These are phyloP conservation scores for Phialophora chinensis DNA, from an alignment of 2,329 filamentous ascomycete species.

Conservation along the genomic window DNA sequence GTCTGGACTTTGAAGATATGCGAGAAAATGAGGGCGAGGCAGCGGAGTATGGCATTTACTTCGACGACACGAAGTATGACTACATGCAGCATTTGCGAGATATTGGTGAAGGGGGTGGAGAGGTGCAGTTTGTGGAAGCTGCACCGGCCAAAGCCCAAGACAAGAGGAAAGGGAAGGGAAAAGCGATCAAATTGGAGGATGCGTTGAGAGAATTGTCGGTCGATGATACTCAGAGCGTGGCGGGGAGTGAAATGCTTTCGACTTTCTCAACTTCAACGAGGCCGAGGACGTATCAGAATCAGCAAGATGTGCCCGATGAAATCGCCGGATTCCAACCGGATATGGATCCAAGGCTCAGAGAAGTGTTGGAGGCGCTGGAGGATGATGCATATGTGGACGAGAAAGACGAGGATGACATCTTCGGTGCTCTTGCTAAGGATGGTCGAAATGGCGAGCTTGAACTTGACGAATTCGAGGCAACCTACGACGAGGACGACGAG, in stretches of 20 bases:
- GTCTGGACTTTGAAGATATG: constrained; percentile 71
- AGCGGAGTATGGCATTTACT: constrained; percentile 91
- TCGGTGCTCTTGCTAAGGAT: constrained; percentile 72
- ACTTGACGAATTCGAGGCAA: constrained; percentile 77
- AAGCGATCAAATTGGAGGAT: constrained; percentile 80
- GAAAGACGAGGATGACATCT: constrained; percentile 80
- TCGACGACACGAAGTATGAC: constrained; percentile 93
- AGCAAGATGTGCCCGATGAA: constrained; percentile 89
- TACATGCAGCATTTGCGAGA: constrained; percentile 99
- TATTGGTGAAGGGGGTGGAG: constrained; percentile 71
- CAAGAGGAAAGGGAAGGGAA: constrained; percentile 70
- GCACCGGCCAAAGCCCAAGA: constrained; percentile 62
- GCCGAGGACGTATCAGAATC: constrained; percentile 82
- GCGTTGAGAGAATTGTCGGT: constrained; percentile 68
- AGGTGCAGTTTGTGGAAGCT: constrained; percentile 82
- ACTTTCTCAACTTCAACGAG: constrained; percentile 54
- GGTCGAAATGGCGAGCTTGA: constrained; percentile 70
- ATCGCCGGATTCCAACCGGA: constrained; percentile 95
- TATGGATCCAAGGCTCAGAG: constrained; percentile 91
- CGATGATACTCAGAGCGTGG: constrained; percentile 53
- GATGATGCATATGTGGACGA: constrained; percentile 93
- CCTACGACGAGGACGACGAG: constrained; percentile 68
- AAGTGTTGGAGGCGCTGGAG: constrained; percentile 90
- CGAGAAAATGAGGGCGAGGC: constrained; percentile 95
- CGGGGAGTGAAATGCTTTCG: constrained; percentile 68